These are phyloP conservation scores for Populus pruinosa DNA, from an alignment of 345 rosid species.

Conservation along the genomic window DNA sequence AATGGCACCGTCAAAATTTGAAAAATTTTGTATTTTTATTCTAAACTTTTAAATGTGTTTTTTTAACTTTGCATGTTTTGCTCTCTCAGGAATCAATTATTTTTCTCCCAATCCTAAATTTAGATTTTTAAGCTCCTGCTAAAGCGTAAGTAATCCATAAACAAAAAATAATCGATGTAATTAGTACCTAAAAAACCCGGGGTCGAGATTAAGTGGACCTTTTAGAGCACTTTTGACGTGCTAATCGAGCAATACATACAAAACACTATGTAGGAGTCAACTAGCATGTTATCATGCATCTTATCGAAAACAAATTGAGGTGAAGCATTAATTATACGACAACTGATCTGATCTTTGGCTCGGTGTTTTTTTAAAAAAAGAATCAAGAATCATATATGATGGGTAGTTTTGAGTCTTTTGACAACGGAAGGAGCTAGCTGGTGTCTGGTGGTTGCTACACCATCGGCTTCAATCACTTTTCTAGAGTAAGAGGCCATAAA, in stretches of 20 bases:
- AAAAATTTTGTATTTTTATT: no score
- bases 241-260: not conserved
- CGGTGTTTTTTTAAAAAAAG: not conserved
- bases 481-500: no score
- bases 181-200: no score
- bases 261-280: not conserved
- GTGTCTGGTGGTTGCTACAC: not conserved
- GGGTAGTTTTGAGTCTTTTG: not conserved
- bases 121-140: no score
- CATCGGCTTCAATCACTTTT: not conserved
- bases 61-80: no score
- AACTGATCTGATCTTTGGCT: not conserved
- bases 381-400: not conserved
- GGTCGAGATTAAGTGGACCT: not conserved
- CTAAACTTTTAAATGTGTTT: no score
- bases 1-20: no score
- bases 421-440: not conserved
- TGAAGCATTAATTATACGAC: not conserved
- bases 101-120: no score
- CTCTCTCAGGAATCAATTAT: no score
- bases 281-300: not conserved
- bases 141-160: no score
- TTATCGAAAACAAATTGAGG: no score
- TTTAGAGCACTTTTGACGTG: not conserved
- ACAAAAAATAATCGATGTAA: no score